phyloP scores from a whole-genome alignment of 495 filamentous ascomycete genomes.

The Penicillium alfredii region DNA sequence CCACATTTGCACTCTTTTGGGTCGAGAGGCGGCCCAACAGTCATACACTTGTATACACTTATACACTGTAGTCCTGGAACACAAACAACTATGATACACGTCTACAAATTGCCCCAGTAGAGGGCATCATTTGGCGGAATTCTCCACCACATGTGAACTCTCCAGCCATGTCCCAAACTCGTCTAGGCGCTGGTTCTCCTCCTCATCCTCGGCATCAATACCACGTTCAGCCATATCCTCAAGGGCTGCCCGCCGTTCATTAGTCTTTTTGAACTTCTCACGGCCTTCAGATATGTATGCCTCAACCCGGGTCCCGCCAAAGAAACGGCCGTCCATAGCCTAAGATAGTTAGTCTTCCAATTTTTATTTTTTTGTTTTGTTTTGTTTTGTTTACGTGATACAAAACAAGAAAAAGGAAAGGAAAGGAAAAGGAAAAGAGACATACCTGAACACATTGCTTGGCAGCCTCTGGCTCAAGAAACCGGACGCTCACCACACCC shows the following conservation, averaged over 20 bases:
- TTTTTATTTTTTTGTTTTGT: too few species aligned
- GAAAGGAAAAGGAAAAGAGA: slow-evolving; percentile 3
- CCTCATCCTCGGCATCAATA: slow-evolving; percentile 39
- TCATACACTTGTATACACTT: too few species aligned
- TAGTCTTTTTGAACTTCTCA: slow-evolving; percentile 71
- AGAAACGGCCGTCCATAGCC: slow-evolving; percentile 76
- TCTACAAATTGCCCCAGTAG: background rate
- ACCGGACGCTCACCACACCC: slow-evolving; percentile 80
- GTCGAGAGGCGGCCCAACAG: too few species aligned
- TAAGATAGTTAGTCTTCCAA: slow-evolving; percentile 21
- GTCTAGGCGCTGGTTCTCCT: slow-evolving; percentile 43
- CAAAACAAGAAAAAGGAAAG: too few species aligned
- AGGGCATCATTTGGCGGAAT: slow-evolving; percentile 24
- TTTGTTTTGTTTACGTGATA: too few species aligned
- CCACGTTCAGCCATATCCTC: slow-evolving; percentile 42
- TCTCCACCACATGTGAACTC: slow-evolving; percentile 24
- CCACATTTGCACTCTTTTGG: slow-evolving; percentile 17
- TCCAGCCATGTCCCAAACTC: slow-evolving; percentile 54
- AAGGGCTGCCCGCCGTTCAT: slow-evolving; percentile 37
- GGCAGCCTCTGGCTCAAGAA: slow-evolving; percentile 62
- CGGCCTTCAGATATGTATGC: slow-evolving; percentile 71
- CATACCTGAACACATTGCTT: slow-evolving; percentile 61
- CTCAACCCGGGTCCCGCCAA: slow-evolving; percentile 64
- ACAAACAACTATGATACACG: background rate
- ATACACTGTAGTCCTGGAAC: too few species aligned